Evolutionary conservation across 2,329 filamentous ascomycete species (phyloP).

Genomic region (Colletotrichum graminicola): DNA sequence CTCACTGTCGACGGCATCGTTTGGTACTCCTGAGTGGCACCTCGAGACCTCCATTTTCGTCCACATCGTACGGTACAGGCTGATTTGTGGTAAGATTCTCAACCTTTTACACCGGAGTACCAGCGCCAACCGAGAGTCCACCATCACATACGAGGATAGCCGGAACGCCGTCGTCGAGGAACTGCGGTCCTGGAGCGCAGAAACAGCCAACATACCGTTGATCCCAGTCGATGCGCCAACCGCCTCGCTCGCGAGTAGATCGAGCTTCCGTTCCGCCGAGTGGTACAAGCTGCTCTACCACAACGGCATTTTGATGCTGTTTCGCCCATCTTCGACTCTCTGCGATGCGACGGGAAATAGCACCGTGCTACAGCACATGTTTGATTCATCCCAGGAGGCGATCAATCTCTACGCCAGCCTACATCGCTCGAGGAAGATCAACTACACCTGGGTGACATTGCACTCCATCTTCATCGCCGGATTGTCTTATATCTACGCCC

Average conservation of each 20-base stretch:
- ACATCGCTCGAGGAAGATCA: slow-evolving; percentile 59
- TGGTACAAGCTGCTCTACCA: slow-evolving; percentile 59
- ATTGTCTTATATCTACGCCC: slow-evolving; percentile 57
- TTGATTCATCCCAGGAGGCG: slow-evolving; percentile 53
- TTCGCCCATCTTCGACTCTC: slow-evolving; percentile 54
- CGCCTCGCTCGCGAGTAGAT: slow-evolving; percentile 46
- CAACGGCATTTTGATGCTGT: slow-evolving; percentile 58
- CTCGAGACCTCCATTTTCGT: slow-evolving; percentile 50
- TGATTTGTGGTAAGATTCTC: slow-evolving; percentile 56
- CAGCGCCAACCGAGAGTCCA: slow-evolving; percentile 37
- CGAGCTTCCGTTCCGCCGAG: slow-evolving; percentile 55
- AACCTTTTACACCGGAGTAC: slow-evolving; percentile 51
- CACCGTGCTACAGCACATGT: slow-evolving; percentile 52
- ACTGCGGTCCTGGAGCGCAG: slow-evolving; percentile 49
- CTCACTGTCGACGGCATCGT: not conserved
- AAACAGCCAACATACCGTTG: slow-evolving; percentile 47
- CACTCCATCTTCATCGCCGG: slow-evolving; percentile 63
- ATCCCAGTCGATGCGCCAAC: slow-evolving; percentile 44
- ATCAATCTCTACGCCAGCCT: slow-evolving; percentile 59
- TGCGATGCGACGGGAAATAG: slow-evolving; percentile 46
- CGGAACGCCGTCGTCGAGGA: slow-evolving; percentile 48
- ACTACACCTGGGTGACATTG: slow-evolving; percentile 63
- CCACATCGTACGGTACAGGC: slow-evolving; percentile 55
- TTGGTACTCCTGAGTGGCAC: slow-evolving; percentile 19
- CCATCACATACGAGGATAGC: slow-evolving; percentile 38